Percentiles rank a stretch among this genome's conserved stretches.
phyloP scores from a whole-genome alignment of 495 filamentous ascomycete species.

The Pseudotulostoma volvatum region DNA sequence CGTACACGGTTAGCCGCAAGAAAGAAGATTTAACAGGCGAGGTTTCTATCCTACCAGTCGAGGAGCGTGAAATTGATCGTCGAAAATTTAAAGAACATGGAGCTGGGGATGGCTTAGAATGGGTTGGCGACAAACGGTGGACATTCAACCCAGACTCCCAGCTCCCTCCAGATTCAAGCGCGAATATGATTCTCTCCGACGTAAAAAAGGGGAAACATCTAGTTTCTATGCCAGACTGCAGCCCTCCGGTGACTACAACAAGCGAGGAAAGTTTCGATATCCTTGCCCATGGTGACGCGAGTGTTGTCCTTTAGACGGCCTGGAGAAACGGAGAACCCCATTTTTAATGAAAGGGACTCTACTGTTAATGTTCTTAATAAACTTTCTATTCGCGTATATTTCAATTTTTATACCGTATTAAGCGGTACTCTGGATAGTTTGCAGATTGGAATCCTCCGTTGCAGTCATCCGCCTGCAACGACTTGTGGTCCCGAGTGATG shows the following conservation, averaged over 20 bases:
- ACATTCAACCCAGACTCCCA: constrained; percentile 3
- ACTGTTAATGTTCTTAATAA: too few relatives aligned
- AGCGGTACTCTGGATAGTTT: too few relatives aligned
- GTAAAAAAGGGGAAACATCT: not conserved
- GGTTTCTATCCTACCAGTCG: constrained; percentile 19
- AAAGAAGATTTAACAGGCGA: constrained; percentile 3
- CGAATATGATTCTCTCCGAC: not conserved
- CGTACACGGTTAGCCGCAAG: not conserved
- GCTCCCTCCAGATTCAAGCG: constrained; percentile 5
- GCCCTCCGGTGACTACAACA: constrained; percentile 23
- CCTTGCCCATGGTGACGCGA: constrained; percentile 30
- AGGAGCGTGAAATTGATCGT: constrained; percentile 27
- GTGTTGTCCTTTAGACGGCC: constrained; percentile 21
- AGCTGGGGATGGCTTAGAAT: constrained; percentile 36
- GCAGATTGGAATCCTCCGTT: too few relatives aligned
- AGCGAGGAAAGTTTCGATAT: constrained; percentile 53
- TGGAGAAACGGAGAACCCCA: too few relatives aligned
- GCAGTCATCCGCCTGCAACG: too few relatives aligned
- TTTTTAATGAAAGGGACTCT: too few relatives aligned
- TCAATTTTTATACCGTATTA: too few relatives aligned
- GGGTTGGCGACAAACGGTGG: constrained; percentile 35
- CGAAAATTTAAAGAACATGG: constrained; percentile 14
- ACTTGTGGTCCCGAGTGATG: too few relatives aligned
- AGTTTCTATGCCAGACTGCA: constrained; percentile 8
- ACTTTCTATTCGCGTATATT: too few relatives aligned